phyloP scores from a whole-genome alignment of 441 rosid species.

The Corymbia calophylla region DNA sequence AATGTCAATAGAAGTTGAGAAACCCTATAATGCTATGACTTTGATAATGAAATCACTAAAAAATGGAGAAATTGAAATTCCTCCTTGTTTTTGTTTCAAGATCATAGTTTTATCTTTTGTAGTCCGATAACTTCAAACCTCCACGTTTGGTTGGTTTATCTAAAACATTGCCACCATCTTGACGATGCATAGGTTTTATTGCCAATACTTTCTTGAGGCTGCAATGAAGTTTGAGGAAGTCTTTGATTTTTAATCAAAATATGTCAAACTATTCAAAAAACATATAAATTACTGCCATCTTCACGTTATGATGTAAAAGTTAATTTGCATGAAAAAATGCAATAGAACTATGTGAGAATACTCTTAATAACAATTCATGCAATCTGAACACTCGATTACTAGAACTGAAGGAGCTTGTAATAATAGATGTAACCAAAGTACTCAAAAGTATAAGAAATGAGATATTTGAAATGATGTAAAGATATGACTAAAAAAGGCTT shows the following conservation, averaged over 20 bases:
- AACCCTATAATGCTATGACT: no score
- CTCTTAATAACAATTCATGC: neutral
- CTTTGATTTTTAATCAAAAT: no score
- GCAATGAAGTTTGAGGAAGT: constrained; percentile 34
- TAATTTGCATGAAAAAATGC: neutral
- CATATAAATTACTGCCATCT: neutral
- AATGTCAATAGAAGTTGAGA: no score
- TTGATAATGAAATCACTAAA: no score
- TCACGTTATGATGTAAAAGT: neutral
- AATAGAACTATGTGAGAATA: neutral
- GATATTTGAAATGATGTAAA: neutral
- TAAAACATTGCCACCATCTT: constrained; percentile 28
- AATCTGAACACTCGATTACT: neutral
- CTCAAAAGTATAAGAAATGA: neutral
- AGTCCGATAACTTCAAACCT: constrained; percentile 35
- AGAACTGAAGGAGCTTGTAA: neutral
- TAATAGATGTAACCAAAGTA: neutral
- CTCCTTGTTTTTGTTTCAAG: constrained; percentile 39
- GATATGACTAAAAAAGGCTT: neutral
- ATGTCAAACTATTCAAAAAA: neutral
- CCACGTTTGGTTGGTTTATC: constrained; percentile 39
- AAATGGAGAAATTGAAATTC: constrained; percentile 5
- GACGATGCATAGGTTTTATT: constrained; percentile 33
- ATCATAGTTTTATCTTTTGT: constrained; percentile 36
- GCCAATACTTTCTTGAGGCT: constrained; percentile 24